Base-by-base conservation (phyloP, 2,329 filamentous ascomycete genomes). In the Stemphylium lycopersici region DNA sequence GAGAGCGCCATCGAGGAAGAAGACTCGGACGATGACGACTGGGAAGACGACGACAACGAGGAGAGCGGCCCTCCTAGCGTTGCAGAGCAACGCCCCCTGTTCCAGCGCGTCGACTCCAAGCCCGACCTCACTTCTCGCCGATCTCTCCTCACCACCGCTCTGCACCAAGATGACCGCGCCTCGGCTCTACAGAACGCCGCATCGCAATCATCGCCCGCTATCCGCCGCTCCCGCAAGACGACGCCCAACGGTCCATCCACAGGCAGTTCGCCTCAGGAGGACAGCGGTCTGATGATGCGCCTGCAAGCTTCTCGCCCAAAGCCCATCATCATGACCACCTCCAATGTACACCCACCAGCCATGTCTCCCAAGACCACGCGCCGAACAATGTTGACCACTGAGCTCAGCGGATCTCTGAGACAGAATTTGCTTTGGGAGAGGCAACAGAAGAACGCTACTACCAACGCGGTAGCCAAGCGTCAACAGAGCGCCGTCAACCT, bases 391-490 rank as follows among this genome's bases (percentile, higher is more conserved):
- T 84, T 99, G 3, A 44, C 39, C 5, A 29, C 31, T 0, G 95
- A 99, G 78, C 81, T 99, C 49, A 97, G 93, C 2, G 92, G 96
- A 73, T 96, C 91, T 18, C 86, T 99, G 3, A 87, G 95, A 18
- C 90, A 92, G 65, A 90, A 97, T 67, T 87, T 99, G 13, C 84
- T 98, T 13, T 96, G 91, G 90, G 95, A 99, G 75, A 89, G 95
- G 47, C 91, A 96, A 71, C 93, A 98, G 72, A 96, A 95, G 83
- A 91, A 91, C 55, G 89, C 90, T 31, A 93, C 91, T 6, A 90
- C 88, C 67, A 93, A 93, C 61, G 91, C 93, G 1, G 90, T 93
- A 49, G 83, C 96, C 53, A 96, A 96, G 81, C 87, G 93, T 59
- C 84, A 91, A 55, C 92, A 97, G 73, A 96, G 93, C 6, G 70